Evolutionary conservation across 352 stramenopile genomes (phyloP).

Genomic region (Phytopythium aichiense): DNA sequence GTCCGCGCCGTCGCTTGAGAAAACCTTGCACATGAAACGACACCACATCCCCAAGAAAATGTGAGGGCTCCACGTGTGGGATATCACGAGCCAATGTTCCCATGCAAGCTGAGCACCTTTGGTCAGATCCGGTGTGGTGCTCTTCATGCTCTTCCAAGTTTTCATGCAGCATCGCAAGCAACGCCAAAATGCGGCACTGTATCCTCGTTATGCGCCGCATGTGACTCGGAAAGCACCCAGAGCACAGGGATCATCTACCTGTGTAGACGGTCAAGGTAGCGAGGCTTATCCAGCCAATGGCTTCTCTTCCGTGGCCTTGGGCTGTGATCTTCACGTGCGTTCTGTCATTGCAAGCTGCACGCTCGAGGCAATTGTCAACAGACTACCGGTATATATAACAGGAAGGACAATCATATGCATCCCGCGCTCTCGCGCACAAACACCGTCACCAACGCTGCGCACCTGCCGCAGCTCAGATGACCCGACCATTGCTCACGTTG

Average conservation of each 20-base stretch:
- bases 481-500: background rate
- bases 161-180: background rate
- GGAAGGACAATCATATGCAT: background rate
- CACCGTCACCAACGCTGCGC: background rate
- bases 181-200: background rate
- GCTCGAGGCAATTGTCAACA: slow-evolving; percentile 2
- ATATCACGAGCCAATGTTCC: too few species aligned
- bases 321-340: background rate
- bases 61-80: background rate
- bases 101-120: background rate
- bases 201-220: background rate
- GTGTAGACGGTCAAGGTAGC: background rate
- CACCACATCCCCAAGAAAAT: background rate
- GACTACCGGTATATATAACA: background rate
- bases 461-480: background rate
- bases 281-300: too few species aligned
- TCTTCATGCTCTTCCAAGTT: background rate
- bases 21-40: slow-evolving; percentile 1
- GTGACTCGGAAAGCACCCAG: background rate
- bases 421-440: background rate
- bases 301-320: background rate
- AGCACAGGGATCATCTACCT: background rate
- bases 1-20: background rate
- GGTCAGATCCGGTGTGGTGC: background rate
- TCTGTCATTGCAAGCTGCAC: background rate